phyloP scores from a whole-genome alignment of 495 filamentous ascomycete species.

The Aspergillus diversus region DNA sequence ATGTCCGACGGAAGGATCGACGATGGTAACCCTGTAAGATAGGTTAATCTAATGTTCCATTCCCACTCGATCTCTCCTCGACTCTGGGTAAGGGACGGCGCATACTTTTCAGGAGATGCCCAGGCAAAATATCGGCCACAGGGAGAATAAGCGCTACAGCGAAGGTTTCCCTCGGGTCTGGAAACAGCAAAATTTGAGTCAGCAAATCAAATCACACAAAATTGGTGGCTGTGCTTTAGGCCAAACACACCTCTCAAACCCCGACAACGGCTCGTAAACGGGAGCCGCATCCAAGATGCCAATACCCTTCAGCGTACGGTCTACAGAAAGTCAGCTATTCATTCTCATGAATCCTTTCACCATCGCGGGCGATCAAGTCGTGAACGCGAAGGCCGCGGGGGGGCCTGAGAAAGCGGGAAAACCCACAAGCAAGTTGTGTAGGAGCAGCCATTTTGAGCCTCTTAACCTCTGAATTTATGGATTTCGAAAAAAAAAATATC shows the following conservation, averaged over 20 bases:
- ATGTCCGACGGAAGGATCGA: constrained; percentile 80
- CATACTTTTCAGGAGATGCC: constrained; percentile 81
- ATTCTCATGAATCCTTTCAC: background rate
- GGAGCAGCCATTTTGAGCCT: constrained; percentile 71
- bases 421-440: constrained; percentile 86
- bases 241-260: constrained; percentile 66
- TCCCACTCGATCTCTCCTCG: background rate
- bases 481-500: background rate
- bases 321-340: constrained; percentile 43
- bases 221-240: background rate
- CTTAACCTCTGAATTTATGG: constrained; percentile 11
- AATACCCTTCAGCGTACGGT: constrained; percentile 94
- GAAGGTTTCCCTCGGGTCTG: constrained; percentile 89
- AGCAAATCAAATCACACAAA: constrained; percentile 12
- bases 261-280: constrained; percentile 81
- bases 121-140: constrained; percentile 95
- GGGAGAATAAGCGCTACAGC: constrained; percentile 92
- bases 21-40: constrained; percentile 69
- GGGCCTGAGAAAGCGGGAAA: constrained; percentile 12
- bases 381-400: background rate
- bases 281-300: constrained; percentile 89
- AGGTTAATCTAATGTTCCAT: constrained; percentile 8
- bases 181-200: constrained; percentile 26
- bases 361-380: background rate
- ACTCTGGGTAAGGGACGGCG: background rate